Base-by-base conservation (phyloP, 805 yeast species). In the Teunomyces barrocoloradensis region DNA sequence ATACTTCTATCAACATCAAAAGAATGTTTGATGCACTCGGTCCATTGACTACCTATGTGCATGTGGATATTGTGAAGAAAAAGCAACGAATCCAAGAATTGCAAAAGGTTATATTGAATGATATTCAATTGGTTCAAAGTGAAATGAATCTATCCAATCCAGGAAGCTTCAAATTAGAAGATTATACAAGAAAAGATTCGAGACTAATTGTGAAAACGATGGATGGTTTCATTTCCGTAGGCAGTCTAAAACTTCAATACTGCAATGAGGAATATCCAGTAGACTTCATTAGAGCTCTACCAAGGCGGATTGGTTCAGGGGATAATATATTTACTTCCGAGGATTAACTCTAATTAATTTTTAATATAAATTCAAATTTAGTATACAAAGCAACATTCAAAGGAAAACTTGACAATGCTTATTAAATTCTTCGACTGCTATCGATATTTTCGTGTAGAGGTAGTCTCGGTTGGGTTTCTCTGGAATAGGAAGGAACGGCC, bases 391-490 rank as follows among this genome's bases (percentile, higher is more conserved):
- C 10, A 5, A 23, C 20, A 13, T 9, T 50, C 42, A 66, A 25
- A 65, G 53, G 6, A 58, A 56, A 12, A 82, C 83, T 57, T 81
- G 85, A 54, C 87, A 82, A 45, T 72, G 77, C 65, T 83, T 82
- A 59, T 91, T 92, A 68, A 76, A 90, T 57, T 85, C 88, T 18
- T 75, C 79, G 13, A 89, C 98, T 1, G 97, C 97, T 50, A 85
- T 68, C 3, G 84, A 85, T 56, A 94, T 87, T 59, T 79, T 79
- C 52, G 73, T 77, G 72, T 89, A 90, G 46, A 92, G 66, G 60
- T 80, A 83, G 49, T 73, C 73, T 52, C 91, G 75, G 49, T 84
- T 82, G 7, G 76, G 67, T 17, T 73, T 70, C 45, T 88, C 94
- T 0, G 87, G 82, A 36, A 92, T 74, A 1, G 97, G 96, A 41